A percentile compares a stretch with the other conserved stretches of the same genome.
These are phyloP conservation scores for Spiromastix sp. DNA, from an alignment of 2,329 filamentous ascomycete genomes.

Conservation along the genomic window DNA sequence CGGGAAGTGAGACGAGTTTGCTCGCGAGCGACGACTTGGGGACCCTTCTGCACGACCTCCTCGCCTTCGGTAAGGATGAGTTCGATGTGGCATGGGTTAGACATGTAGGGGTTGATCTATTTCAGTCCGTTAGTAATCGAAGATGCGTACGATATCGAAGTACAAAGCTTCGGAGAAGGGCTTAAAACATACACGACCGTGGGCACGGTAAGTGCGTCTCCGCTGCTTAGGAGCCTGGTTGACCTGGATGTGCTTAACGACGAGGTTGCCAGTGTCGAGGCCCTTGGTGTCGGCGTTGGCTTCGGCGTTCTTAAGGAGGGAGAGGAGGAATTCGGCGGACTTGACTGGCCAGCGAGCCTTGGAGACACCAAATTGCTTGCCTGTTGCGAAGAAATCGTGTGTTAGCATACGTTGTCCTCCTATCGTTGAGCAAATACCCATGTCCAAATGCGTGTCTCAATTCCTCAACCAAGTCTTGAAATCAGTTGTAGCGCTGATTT, in stretches of 20 bases:
- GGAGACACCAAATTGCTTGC: slow-evolving; percentile 97
- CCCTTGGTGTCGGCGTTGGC: slow-evolving; percentile 95
- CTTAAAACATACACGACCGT: slow-evolving; percentile 82
- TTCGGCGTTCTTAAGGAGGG: slow-evolving; percentile 95
- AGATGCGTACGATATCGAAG: too few relatives aligned
- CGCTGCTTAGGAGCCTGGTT: slow-evolving; percentile 99
- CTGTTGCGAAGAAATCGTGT: slow-evolving; percentile 38
- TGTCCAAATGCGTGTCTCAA: too few relatives aligned
- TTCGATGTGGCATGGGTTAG: slow-evolving; percentile 99
- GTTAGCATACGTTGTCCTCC: slow-evolving; percentile 13
- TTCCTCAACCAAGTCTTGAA: too few relatives aligned
- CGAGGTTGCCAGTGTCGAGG: slow-evolving; percentile 90
- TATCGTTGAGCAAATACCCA: not conserved
- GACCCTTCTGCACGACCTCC: slow-evolving; percentile 89
- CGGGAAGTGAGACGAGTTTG: slow-evolving; percentile 81
- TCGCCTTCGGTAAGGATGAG: slow-evolving; percentile 97
- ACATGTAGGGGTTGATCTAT: slow-evolving; percentile 99
- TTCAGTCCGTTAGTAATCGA: too few relatives aligned
- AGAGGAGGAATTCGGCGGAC: slow-evolving; percentile 96
- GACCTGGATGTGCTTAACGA: slow-evolving; percentile 99
- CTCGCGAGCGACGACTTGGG: slow-evolving; percentile 50
- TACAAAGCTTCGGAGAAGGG: not conserved
- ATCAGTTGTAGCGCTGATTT: too few relatives aligned
- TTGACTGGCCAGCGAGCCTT: slow-evolving; percentile 98
- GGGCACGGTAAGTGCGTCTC: slow-evolving; percentile 97